Base-by-base conservation (phyloP, 2,329 filamentous ascomycete genomes). In the Onygenales sp. region DNA sequence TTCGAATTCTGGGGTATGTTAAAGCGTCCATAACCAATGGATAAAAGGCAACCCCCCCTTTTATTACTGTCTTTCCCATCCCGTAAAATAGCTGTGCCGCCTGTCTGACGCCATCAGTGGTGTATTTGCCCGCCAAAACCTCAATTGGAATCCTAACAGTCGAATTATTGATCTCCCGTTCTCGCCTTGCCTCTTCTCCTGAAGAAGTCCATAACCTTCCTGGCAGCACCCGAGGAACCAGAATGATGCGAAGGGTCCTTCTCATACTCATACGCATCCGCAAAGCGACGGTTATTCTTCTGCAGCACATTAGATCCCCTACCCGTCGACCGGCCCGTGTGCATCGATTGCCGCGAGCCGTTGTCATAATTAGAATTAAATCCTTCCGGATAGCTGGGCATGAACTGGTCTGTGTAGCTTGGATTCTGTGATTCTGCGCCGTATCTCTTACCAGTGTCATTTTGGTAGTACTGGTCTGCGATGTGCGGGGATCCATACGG, bases 191-290 rank as follows among this genome's bases (percentile, higher is more conserved):
- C 89, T 67, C 91, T 82, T 68, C 91, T 81, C 62, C 93, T 81
- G 77, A 98, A 98, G 71, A 97, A 95, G 73, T 98, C 92, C 91
- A 98, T 97, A 41, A 98, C 93, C 66, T 89, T 84, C 68, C 91
- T 86, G 11, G 91, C 90, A 2, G 90, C 87, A 54, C 89, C 89
- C 59, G 85, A 92, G 69, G 87, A 94, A 44, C 92, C 92, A 35
- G 84, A 84, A 64, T 90, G 84, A 51, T 84, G 81, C 49, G 82
- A 80, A 21, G 65, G 64, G 43, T 72, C 69, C 14, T 68, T 65
- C 60, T 89, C 86, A 57, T 84, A 81, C 56, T 95, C 89, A 67
- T 95, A 96, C 2, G 87, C 89, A 63, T 96, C 90, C 1, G 82
- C 85, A 62, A 98, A 95, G 59, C 82, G 84, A 54, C 90, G 83